Percentiles rank a stretch among this genome's conserved stretches.
phyloP scores from a whole-genome alignment of 176 grass and related monocot species.

The Musa itinerans region DNA sequence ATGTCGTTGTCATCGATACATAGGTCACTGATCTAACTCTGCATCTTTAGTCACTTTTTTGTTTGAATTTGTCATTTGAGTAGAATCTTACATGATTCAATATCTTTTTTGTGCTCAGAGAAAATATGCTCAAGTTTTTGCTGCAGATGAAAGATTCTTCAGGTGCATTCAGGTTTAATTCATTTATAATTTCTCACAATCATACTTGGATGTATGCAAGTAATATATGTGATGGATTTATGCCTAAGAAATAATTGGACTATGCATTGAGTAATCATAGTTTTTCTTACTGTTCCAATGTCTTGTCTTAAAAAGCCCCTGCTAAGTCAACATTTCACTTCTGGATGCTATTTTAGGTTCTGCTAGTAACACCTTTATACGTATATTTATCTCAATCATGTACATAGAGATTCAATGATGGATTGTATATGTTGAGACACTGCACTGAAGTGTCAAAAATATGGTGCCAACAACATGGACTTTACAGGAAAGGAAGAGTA shows the following conservation, averaged over 20 bases:
- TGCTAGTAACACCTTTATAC: no score
- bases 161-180: conserved; percentile 69
- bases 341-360: no score
- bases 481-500: no score
- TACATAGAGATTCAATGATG: no score
- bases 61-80: conserved; percentile 9
- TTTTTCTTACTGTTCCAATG: neutral
- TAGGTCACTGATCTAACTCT: conserved; percentile 40
- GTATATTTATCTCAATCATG: no score
- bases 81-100: conserved; percentile 13
- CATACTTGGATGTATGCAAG: neutral
- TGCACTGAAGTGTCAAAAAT: no score
- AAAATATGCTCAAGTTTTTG: conserved; percentile 61
- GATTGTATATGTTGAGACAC: no score
- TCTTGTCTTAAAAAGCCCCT: neutral
- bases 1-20: conserved; percentile 78
- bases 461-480: no score
- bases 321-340: no score
- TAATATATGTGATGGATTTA: no score
- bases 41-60: conserved; percentile 10
- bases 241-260: no score
- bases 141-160: conserved; percentile 76
- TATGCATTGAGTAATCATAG: no score
- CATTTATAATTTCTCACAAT: conserved; percentile 2
- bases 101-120: conserved; percentile 40